Evolutionary conservation across 345 rosid species (phyloP).

Genomic region (Dovyalis caffra): DNA sequence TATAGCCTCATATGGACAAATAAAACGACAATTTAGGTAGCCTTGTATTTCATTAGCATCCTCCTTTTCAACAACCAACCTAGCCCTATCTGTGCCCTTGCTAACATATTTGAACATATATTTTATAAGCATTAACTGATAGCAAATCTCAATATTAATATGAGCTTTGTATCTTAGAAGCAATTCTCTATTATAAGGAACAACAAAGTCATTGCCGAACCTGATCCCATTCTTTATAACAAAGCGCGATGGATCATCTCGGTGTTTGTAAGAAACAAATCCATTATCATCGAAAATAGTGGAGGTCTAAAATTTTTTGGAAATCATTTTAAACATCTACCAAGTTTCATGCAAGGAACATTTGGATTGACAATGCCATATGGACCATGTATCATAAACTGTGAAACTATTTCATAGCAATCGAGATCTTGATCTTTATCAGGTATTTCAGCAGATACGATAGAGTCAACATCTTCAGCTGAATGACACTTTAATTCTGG

Average conservation of each 20-base stretch:
- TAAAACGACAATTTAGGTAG: no score
- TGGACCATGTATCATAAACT: background rate
- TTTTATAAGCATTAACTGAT: background rate
- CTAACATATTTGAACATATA: conserved; percentile 7
- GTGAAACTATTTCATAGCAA: background rate
- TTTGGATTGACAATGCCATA: background rate
- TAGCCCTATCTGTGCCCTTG: background rate
- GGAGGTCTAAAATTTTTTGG: background rate
- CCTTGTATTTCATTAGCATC: no score
- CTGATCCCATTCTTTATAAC: background rate
- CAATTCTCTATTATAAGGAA: no score
- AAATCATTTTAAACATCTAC: background rate
- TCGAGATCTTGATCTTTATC: background rate
- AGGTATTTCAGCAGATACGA: background rate
- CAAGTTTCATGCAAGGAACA: background rate
- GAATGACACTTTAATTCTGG: accelerated
- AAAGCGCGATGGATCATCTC: background rate
- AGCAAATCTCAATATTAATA: no score
- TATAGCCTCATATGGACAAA: no score
- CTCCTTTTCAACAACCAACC: no score
- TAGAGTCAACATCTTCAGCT: background rate
- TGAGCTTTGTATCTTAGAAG: no score
- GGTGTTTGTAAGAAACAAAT: background rate
- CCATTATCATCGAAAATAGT: background rate
- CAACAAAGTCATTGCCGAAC: background rate